These are phyloP conservation scores for Phytophthora vignae DNA, from an alignment of 352 stramenopile species.

Conservation along the genomic window DNA sequence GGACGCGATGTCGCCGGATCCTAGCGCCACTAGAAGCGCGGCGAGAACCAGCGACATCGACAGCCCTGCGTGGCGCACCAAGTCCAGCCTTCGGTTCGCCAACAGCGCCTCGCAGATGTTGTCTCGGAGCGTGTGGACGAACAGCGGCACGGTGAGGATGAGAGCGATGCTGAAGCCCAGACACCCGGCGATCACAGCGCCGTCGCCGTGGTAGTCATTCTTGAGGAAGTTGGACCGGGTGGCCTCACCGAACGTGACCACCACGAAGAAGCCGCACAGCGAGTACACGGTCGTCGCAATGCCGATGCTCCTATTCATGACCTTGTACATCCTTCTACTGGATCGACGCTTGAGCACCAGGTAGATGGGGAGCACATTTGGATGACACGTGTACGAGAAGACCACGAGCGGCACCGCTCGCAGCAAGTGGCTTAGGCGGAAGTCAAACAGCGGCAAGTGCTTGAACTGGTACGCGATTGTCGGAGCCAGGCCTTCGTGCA, in stretches of 20 bases:
- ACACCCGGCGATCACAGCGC: constrained; percentile 69
- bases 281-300: constrained; percentile 79
- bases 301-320: constrained; percentile 87
- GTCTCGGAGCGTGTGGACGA: constrained; percentile 86
- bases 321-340: constrained; percentile 88
- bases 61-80: constrained; percentile 57
- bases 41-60: constrained; percentile 62
- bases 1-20: constrained; percentile 80
- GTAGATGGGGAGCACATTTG: constrained; percentile 91
- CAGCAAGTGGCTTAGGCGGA: constrained; percentile 65
- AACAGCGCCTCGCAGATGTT: constrained; percentile 81
- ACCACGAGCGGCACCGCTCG: constrained; percentile 85
- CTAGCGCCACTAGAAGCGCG: constrained; percentile 70
- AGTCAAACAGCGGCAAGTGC: constrained; percentile 82
- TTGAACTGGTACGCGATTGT: constrained; percentile 78
- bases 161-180: constrained; percentile 86
- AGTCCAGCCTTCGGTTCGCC: constrained; percentile 54
- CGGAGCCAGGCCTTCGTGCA: constrained; percentile 66
- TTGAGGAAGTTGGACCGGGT: constrained; percentile 89
- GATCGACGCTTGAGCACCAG: constrained; percentile 88
- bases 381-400: constrained; percentile 90
- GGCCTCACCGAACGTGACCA: constrained; percentile 85
- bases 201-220: constrained; percentile 87
- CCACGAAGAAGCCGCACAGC: constrained; percentile 83
- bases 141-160: constrained; percentile 86